Evolutionary conservation across 495 filamentous ascomycete species (phyloP), one percentile per base, ranked within the genome.

Genomic region (Apiosordaria backusii): DNA sequence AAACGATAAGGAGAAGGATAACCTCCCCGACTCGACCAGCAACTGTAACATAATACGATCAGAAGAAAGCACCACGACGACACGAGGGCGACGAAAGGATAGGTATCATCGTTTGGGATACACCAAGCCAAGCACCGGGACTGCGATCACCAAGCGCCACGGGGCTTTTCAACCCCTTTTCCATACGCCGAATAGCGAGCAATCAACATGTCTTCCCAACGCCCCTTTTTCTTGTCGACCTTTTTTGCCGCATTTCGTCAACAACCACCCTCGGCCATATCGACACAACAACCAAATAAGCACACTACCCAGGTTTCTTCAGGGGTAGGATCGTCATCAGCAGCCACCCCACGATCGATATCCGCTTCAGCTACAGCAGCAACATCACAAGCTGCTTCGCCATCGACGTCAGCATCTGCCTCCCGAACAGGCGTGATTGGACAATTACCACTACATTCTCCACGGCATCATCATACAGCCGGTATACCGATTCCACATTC

Each of bases 211-310:
- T 81, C 90, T 0, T 91, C 89, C 65, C 92, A 94, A 80, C 83
- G 90, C 50, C 90, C 92, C 63, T 94, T 93, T 84, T 83, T 82
- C 74, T 83, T 96, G 68, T 87, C 89, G 64, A 92, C 90, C 81
- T 92, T 96, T 84, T 86, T 96, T 68, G 89, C 90, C 73, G 90
- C 91, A 69, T 94, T 94, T 76, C 88, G 92, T 18, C 81, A 81
- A 67, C 78, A 76, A 63, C 62, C 75, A 4, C 76, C 76, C 52
- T 75, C 76, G 13, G 70, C 74, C 57, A 19, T 75, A 19, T 70
- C 78, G 5, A 18, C 70, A 19, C 70, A 71, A n/a, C 78, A 79
- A 64, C 71, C 80, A 3, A 82, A 78, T 66, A 82, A 82, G 63
- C 80, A 82, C 69, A 66, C 75, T 7, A 64, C 76, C 9, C 71